Evolutionary conservation across 1,284 basidiomycete genomes (phyloP), one percentile per base, ranked within the genome.

Genomic region (Ustilago cynodontis): DNA sequence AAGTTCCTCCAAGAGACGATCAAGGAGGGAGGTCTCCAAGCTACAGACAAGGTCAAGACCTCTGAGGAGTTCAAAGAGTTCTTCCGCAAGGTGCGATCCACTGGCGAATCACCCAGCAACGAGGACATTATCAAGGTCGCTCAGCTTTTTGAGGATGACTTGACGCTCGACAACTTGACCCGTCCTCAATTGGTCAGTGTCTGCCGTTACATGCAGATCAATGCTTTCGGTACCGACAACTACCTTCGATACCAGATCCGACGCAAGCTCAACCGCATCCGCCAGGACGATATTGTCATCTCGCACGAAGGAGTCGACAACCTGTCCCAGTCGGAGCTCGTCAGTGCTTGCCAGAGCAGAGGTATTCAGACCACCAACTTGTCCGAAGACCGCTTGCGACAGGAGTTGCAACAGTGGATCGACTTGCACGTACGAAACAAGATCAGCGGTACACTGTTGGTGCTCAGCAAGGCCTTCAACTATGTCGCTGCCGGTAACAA

Each of bases 1-100:
- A 99, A 99, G 86, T 99, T 99, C 89, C 88, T 99, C 53, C 96
- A 98, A 85, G 97, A 98, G 87, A 98, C 97, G 1, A 90, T 99
- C 65, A 91, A 93, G 54, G 96, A 98, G 87, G 94, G 93, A 16
- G 94, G 94, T 45, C 89, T 98, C 65, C 94, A 93, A 86, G 93
- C 82, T 14, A 80, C 94, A 8, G 95, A 87, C 71, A 86, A 96
- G 84, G 95, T 99, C 67, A 91, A 98, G 65, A 93, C 93, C 70
- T 93, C 91, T 58, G 94, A 98, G 72, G 94, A 95, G 61, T 99
- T 99, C 90, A 98, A 98, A 85, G 94, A 98, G 87, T 99, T 99
- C 88, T 99, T 99, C 92, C 91, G 94, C 85, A 99, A 99, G 88
- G 93, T 98, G 70, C 92, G 96, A 64, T 93, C 93, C 9, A 99